Evolutionary conservation across 2,329 filamentous ascomycete species (phyloP).

Genomic region (Calonectria montana): DNA sequence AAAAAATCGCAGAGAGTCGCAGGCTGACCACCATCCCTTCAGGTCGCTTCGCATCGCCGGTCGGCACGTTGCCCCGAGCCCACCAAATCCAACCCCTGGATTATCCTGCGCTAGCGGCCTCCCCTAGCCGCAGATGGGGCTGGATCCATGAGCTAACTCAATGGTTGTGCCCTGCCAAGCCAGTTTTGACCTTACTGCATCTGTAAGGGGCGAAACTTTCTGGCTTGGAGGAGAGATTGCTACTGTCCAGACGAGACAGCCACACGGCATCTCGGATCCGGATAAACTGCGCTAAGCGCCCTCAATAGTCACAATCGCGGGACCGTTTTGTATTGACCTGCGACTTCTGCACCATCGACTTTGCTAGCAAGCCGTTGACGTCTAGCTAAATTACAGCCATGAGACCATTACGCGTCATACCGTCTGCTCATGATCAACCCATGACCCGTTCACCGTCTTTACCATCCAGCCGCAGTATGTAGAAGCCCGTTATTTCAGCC

Average conservation of each 20-base stretch:
- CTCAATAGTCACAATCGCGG: neutral
- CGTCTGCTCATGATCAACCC: neutral
- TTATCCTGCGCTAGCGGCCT: neutral
- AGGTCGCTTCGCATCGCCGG: neutral
- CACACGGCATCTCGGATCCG: neutral
- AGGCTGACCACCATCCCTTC: neutral
- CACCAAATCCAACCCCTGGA: neutral
- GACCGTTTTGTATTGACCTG: neutral
- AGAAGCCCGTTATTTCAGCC: neutral
- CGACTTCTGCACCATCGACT: neutral
- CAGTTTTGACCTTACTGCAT: neutral
- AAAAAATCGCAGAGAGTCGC: neutral
- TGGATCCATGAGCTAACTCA: neutral
- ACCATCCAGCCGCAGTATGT: neutral
- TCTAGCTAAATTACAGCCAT: neutral
- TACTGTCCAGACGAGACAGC: neutral
- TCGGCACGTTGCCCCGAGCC: neutral
- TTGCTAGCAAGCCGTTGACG: neutral
- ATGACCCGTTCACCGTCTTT: neutral
- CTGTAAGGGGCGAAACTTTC: conserved; percentile 6
- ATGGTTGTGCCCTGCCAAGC: neutral
- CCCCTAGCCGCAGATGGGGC: neutral
- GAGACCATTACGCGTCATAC: neutral
- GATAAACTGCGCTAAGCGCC: neutral
- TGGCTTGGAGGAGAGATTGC: neutral